Evolutionary conservation across 176 grass and related monocot genomes (phyloP), one percentile per base, ranked within the genome.

Genomic region (Musa troglodytarum): DNA sequence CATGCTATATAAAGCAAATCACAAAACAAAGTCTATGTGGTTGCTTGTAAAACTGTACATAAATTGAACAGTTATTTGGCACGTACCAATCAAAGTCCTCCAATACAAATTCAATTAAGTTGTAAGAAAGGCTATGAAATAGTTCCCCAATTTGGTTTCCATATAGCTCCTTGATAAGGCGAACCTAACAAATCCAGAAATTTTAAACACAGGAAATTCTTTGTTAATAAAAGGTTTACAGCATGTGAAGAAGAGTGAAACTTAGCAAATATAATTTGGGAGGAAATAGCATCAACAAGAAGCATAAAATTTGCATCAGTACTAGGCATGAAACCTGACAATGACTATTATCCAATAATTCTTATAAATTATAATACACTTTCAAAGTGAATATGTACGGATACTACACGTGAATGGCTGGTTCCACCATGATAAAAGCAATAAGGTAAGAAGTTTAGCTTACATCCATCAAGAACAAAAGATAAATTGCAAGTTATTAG

Each of bases 161-260:
- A 55, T 93, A 97, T 15, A 97, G 80, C 68, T 97, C 93, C 82
- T 97, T 93, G 76, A 97, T 81, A 93, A 97, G 90, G 23, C 85
- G 85, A 53, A 93, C 90, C 93, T 97, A 80, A 68, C 17, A 70
- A 90, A 81, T 76, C 14, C 64, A 80, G 53, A 86, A 80, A 58
- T 28, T 49, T 26, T 34, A 22, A 70, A 55, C 43, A 51, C 3
- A 65, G 52, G 52, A 56, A 15, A 54, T 16, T 74, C 57, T 20
- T 54, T 1, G 24, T 53, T 23, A 20, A 26, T 54, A 54, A 54
- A 54, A 54, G 10, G 12, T 54, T 15, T 28, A 24, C 52, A 15
- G 52, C 4, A 73, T 55, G 52, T 73, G 8, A 55, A 73, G 19
- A 21, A 73, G 10, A 54, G 1, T 11, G 26, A 22, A 54, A 54